Base-by-base conservation (phyloP, 2,329 filamentous ascomycete genomes). In the Cryphonectria carpinicola region DNA sequence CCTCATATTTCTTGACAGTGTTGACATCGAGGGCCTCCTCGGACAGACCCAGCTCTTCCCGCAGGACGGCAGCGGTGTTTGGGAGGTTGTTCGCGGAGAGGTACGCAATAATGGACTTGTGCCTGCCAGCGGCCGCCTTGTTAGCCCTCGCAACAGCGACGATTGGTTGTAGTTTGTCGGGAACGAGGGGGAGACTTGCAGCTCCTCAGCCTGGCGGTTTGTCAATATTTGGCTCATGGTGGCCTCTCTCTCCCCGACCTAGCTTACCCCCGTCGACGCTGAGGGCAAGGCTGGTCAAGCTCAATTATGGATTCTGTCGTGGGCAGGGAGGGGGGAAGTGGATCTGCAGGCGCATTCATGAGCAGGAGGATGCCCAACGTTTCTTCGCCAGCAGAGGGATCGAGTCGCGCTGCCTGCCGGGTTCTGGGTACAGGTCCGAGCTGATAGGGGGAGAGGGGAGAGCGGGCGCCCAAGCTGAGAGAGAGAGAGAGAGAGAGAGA, bases 41-140 rank as follows among this genome's bases (percentile, higher is more conserved):
- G 66, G 90, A 87, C 5, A 97, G 87, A 69, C 87, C 86, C n/a
- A 93, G 83, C 81, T 98, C 95, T 77, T 92, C 87, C 73, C 94
- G 89, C 71, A 98, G 84, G 35, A 92, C 88, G 61, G 89, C 84
- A 58, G 93, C 92, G 73, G 88, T 90, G 70, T 89, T 89, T 39
- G 89, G 82, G 58, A 96, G 88, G 79, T 91, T 92, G 79, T 89
- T 90, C 46, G 93, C 90, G 63, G 89, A 86, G 28, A 97, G 86
- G 80, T 98, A 98, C 75, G 95, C 94, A 79, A 97, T 92, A 76
- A 98, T 94, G 74, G 94, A 93, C 84, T 97, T 97, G 86, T 98
- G 93, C 79, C 94, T 97, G 82, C 61, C 67, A 70, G 65, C 54
- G 64, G 25, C 35, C 41, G 22, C 41, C 8, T 49, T 49, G 35